Evolutionary conservation across 2,329 filamentous ascomycete species (phyloP).

Genomic region (Coleophoma crateriformis): DNA sequence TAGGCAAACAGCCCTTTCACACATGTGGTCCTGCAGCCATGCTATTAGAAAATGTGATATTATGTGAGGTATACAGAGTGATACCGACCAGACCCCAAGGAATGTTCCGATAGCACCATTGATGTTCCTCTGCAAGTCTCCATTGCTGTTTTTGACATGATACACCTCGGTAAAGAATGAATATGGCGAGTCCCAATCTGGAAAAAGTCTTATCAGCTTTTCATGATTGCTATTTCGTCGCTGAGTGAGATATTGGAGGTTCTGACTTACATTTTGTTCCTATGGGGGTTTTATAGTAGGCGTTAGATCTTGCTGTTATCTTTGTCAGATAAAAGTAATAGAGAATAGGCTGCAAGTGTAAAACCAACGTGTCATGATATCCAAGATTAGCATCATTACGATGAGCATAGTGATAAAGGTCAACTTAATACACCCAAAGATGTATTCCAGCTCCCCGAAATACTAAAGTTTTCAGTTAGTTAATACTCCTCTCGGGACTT

Average conservation of each 20-base stretch:
- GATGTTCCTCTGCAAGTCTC: slow-evolving; percentile 24
- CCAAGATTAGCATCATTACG: slow-evolving; percentile 31
- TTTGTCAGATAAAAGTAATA: background rate
- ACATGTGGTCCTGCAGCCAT: slow-evolving; percentile 26
- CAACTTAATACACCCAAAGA: slow-evolving; percentile 32
- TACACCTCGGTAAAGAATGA: slow-evolving; percentile 31
- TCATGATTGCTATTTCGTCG: background rate
- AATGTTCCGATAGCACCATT: slow-evolving; percentile 29
- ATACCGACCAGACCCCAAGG: slow-evolving; percentile 31
- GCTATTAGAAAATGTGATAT: too few species aligned
- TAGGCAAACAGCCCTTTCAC: slow-evolving; percentile 32
- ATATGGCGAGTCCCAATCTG: slow-evolving; percentile 30
- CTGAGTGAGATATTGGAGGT: background rate
- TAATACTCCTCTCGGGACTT: too few species aligned
- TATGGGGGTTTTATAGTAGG: slow-evolving; percentile 30
- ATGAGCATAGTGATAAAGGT: slow-evolving; percentile 30
- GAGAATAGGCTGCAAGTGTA: background rate
- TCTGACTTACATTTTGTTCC: slow-evolving; percentile 28
- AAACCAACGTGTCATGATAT: slow-evolving; percentile 29
- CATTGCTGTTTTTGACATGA: slow-evolving; percentile 25
- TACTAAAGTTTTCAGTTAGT: slow-evolving; percentile 5
- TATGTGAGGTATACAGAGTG: too few species aligned
- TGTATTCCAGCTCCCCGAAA: slow-evolving; percentile 32
- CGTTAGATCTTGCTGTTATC: slow-evolving; percentile 25
- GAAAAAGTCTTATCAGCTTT: background rate